Percentiles rank a stretch among this genome's conserved stretches.
These are phyloP conservation scores for Penicillium psychrosexuale DNA, from an alignment of 2,329 filamentous ascomycete genomes.

Conservation along the genomic window DNA sequence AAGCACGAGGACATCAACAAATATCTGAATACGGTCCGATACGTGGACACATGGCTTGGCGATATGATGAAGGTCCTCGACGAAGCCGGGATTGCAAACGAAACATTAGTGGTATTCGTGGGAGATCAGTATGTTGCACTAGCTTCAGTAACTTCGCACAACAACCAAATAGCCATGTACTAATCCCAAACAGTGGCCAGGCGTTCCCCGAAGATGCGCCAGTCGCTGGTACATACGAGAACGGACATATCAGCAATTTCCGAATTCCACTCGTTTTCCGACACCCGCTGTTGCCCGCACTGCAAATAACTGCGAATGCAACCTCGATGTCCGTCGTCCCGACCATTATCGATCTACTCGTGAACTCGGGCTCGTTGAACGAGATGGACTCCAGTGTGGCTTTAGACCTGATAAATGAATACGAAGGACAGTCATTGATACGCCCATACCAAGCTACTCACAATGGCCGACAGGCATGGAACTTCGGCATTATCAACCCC, in stretches of 20 bases:
- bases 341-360: conserved; percentile 46
- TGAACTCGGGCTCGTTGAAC: conserved; percentile 41
- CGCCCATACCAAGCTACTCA: conserved; percentile 37
- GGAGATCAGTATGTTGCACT: conserved; percentile 38
- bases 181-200: conserved; percentile 32
- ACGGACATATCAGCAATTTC: conserved; percentile 46
- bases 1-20: conserved; percentile 39
- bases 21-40: conserved; percentile 44
- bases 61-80: conserved; percentile 43
- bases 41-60: conserved; percentile 41
- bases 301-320: conserved; percentile 41
- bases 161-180: background rate
- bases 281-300: conserved; percentile 44
- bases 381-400: conserved; percentile 32
- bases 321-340: conserved; percentile 45
- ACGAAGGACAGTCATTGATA: conserved; percentile 48
- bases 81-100: conserved; percentile 43
- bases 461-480: conserved; percentile 35
- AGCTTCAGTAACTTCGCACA: background rate
- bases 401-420: conserved; percentile 41
- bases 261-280: conserved; percentile 45
- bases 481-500: conserved; percentile 33
- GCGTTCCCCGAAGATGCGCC: conserved; percentile 44
- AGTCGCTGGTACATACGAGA: conserved; percentile 43
- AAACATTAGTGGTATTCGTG: conserved; percentile 46